A percentile compares a stretch with the other conserved stretches of the same genome.
Evolutionary conservation across 768 basidiomycete genomes (phyloP).

Genomic region (Pleurotus cornucopiae): DNA sequence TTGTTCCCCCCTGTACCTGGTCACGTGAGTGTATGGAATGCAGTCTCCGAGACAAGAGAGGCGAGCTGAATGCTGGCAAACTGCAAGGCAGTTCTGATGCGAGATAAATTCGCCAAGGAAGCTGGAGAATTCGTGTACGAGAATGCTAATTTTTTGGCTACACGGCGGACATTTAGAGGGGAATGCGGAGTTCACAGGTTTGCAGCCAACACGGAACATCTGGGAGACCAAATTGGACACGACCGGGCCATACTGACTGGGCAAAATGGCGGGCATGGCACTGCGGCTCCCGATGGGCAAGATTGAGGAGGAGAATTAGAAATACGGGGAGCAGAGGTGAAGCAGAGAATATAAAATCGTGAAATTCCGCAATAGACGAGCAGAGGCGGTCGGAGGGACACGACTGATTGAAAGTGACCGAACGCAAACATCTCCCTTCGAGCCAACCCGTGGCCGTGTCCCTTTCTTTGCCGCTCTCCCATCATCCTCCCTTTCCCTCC

Average conservation of each 20-base stretch:
- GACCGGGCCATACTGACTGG: neutral
- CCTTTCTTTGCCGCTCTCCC: conserved; percentile 55
- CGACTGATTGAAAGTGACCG: conserved; percentile 4
- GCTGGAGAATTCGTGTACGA: neutral
- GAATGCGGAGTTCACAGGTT: neutral
- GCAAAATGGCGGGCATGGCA: neutral
- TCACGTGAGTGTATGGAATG: neutral
- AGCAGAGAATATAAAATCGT: neutral
- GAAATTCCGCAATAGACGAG: neutral
- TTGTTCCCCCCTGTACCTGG: neutral
- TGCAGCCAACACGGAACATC: conserved; percentile 3
- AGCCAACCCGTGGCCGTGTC: conserved; percentile 54
- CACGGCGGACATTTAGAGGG: neutral
- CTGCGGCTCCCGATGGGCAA: too few relatives aligned
- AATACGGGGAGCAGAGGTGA: too few relatives aligned
- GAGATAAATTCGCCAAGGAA: neutral
- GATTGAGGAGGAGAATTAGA: too few relatives aligned
- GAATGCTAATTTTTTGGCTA: neutral
- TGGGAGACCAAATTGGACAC: conserved; percentile 4
- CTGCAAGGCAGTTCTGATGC: neutral
- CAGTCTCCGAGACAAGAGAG: neutral
- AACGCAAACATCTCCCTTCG: conserved; percentile 28
- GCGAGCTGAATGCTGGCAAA: neutral
- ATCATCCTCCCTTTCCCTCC: conserved; percentile 34
- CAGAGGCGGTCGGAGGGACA: conserved; percentile 7